These are phyloP conservation scores for Aspergillus nomiae DNA, from an alignment of 2,329 filamentous ascomycete genomes.

Conservation along the genomic window DNA sequence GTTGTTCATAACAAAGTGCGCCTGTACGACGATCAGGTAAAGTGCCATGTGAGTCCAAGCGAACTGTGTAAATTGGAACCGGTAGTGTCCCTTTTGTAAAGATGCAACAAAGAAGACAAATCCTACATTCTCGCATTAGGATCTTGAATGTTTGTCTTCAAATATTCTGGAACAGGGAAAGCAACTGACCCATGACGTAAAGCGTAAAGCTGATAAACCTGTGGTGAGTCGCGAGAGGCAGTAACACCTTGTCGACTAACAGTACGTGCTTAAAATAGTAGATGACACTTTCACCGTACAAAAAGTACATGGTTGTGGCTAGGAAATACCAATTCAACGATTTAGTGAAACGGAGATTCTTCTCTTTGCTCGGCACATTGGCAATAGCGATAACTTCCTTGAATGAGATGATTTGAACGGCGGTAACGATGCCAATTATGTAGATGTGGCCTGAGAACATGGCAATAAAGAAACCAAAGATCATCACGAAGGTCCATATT, in stretches of 20 bases:
- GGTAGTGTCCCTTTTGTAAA: conserved; percentile 92
- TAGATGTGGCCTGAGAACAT: conserved; percentile 98
- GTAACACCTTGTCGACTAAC: conserved; percentile 85
- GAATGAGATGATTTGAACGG: conserved; percentile 94
- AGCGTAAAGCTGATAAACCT: conserved; percentile 98
- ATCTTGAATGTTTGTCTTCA: background rate
- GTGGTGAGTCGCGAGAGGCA: conserved; percentile 94
- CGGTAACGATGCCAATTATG: conserved; percentile 89
- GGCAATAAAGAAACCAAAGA: conserved; percentile 83
- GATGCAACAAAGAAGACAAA: conserved; percentile 98
- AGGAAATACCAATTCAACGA: conserved; percentile 99
- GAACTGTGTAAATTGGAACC: conserved; percentile 98
- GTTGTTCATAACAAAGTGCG: conserved; percentile 99
- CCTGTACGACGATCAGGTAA: conserved; percentile 95
- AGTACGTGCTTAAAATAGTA: conserved; percentile 99
- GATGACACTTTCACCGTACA: conserved; percentile 98
- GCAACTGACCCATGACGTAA: conserved; percentile 82
- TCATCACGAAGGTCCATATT: conserved; percentile 99
- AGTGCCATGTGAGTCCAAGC: conserved; percentile 99
- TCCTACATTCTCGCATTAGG: conserved; percentile 53
- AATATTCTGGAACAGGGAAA: background rate
- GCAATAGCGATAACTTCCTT: conserved; percentile 99
- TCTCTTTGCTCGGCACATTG: conserved; percentile 87
- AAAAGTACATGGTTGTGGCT: conserved; percentile 98
- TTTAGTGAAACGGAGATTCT: conserved; percentile 91